phyloP scores from a whole-genome alignment of 345 rosid genomes.

The Adansonia digitata region DNA sequence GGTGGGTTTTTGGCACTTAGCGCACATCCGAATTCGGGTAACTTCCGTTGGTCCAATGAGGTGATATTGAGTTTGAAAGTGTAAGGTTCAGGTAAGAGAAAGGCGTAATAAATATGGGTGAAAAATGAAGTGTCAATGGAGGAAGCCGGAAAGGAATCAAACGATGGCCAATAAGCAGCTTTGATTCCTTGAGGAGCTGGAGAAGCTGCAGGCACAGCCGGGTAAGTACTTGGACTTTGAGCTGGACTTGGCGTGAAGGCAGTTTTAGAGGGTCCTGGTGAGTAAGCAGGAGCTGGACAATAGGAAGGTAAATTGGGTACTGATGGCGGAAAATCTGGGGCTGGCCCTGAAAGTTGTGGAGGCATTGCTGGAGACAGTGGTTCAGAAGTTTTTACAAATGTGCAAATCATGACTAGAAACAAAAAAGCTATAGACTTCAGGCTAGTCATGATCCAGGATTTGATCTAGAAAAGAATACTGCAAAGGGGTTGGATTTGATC shows the following conservation, averaged over 20 bases:
- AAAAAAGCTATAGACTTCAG: background rate
- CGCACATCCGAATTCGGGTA: background rate
- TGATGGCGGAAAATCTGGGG: background rate
- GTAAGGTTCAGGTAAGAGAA: conserved; percentile 28
- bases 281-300: too few relatives aligned
- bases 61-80: conserved; percentile 31
- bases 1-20: conserved; percentile 13
- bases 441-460: background rate
- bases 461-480: background rate
- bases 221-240: background rate
- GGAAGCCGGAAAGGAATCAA: conserved; percentile 23
- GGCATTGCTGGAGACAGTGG: background rate
- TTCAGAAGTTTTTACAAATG: background rate
- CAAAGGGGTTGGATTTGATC: background rate
- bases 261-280: too few relatives aligned
- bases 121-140: conserved; percentile 36
- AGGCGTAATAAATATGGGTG: conserved; percentile 50
- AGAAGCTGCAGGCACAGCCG: background rate
- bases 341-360: background rate
- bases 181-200: conserved; percentile 17
- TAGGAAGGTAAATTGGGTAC: background rate
- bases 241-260: background rate
- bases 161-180: conserved; percentile 47
- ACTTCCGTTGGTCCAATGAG: conserved; percentile 18
- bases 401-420: background rate